phyloP scores from a whole-genome alignment of 495 filamentous ascomycete species.

The Aeminium ludgeri region DNA sequence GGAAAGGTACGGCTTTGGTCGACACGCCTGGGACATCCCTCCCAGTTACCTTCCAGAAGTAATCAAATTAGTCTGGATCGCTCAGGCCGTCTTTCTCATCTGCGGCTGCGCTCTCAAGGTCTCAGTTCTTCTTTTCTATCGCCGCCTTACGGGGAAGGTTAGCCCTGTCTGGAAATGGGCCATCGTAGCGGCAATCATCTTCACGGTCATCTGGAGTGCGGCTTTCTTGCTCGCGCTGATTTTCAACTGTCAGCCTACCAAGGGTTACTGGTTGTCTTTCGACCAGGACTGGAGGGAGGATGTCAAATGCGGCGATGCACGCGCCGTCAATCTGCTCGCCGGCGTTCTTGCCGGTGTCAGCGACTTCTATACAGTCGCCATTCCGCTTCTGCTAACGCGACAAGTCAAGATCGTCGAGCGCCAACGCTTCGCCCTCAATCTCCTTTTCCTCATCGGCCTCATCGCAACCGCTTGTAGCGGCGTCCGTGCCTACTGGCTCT shows the following conservation, averaged over 20 bases:
- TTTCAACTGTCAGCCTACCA: slow-evolving; percentile 16
- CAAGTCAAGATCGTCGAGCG: slow-evolving; percentile 13
- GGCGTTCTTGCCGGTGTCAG: slow-evolving; percentile 14
- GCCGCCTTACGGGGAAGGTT: slow-evolving; percentile 14
- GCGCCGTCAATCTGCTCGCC: slow-evolving; percentile 13
- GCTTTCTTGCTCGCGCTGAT: slow-evolving; percentile 13
- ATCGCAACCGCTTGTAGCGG: slow-evolving; percentile 4
- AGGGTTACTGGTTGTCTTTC: slow-evolving; percentile 19
- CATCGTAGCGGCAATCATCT: slow-evolving; percentile 12
- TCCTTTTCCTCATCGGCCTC: slow-evolving; percentile 11
- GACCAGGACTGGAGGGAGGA: slow-evolving; percentile 1
- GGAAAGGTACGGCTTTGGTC: slow-evolving; percentile 10
- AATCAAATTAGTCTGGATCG: slow-evolving; percentile 15
- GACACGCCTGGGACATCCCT: slow-evolving; percentile 21
- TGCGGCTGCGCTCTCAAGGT: slow-evolving; percentile 17
- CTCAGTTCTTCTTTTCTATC: slow-evolving; percentile 20
- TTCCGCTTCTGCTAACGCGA: slow-evolving; percentile 15
- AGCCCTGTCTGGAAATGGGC: slow-evolving; percentile 7
- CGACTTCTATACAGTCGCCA: slow-evolving; percentile 16
- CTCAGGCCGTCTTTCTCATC: slow-evolving; percentile 16
- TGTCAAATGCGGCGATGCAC: slow-evolving; percentile 15
- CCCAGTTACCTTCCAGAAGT: slow-evolving; percentile 1
- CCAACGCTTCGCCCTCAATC: slow-evolving; percentile 17
- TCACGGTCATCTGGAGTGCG: slow-evolving; percentile 12
- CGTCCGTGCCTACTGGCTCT: slow-evolving; percentile 9